These are phyloP conservation scores for Astraeus odoratus DNA, from an alignment of 768 basidiomycete species.

Conservation along the genomic window DNA sequence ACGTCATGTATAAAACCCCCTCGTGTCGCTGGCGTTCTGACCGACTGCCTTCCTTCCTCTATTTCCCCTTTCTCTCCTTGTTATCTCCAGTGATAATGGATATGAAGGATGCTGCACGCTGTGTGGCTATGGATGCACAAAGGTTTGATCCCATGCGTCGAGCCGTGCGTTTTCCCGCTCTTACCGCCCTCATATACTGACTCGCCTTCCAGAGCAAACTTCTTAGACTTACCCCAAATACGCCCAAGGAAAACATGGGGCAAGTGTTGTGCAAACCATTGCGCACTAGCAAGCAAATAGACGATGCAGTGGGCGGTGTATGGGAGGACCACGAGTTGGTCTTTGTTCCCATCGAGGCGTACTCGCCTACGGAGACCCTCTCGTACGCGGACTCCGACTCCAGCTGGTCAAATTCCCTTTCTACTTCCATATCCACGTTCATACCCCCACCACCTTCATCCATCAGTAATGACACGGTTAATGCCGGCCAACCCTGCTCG, in stretches of 20 bases:
- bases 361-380: slow-evolving; percentile 7
- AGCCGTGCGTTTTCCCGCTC: slow-evolving; percentile 15
- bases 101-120: slow-evolving; percentile 20
- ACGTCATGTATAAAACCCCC: slow-evolving; percentile 16
- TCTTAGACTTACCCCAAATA: slow-evolving; percentile 7
- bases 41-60: slow-evolving; percentile 24
- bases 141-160: slow-evolving; percentile 27
- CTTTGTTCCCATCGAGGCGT: slow-evolving; percentile 22
- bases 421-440: slow-evolving; percentile 15
- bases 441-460: slow-evolving; percentile 11
- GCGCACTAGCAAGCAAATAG: slow-evolving; percentile 12
- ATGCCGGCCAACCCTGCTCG: slow-evolving; percentile 4
- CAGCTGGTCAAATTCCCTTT: neutral
- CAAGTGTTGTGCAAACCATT: slow-evolving; percentile 20
- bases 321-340: slow-evolving; percentile 31
- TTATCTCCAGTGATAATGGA: slow-evolving; percentile 25
- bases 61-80: slow-evolving; percentile 17
- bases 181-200: slow-evolving; percentile 16
- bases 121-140: slow-evolving; percentile 25
- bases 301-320: slow-evolving; percentile 21
- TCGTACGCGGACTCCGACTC: slow-evolving; percentile 1
- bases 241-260: slow-evolving; percentile 19
- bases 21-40: slow-evolving; percentile 16
- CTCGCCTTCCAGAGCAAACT: slow-evolving; percentile 15
- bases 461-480: slow-evolving; percentile 5